Percentiles rank a stretch among this genome's conserved stretches.
These are phyloP conservation scores for Fusarium vanettenii DNA, from an alignment of 2,329 filamentous ascomycete species.

Conservation along the genomic window DNA sequence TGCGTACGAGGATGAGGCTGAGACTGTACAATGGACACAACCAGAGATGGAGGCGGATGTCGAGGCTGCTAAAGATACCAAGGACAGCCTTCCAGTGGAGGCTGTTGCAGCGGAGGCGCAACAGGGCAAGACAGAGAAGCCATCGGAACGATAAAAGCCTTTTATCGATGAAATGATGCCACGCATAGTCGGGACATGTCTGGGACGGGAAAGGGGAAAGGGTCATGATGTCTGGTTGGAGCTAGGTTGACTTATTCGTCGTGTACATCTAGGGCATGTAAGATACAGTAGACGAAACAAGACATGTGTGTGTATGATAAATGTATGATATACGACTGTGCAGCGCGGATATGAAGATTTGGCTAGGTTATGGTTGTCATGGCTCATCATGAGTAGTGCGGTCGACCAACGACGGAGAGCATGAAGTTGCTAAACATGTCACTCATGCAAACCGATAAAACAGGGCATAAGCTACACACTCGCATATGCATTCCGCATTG, in stretches of 20 bases:
- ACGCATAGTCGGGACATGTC: slow-evolving; percentile 24
- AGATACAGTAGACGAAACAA: slow-evolving; percentile 37
- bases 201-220: not conserved
- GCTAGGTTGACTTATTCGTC: slow-evolving; percentile 23
- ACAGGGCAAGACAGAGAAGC: slow-evolving; percentile 37
- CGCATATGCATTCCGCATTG: not conserved
- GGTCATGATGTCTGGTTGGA: slow-evolving; percentile 3
- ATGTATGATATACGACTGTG: not conserved
- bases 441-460: not conserved
- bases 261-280: slow-evolving; percentile 44
- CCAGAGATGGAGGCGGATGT: slow-evolving; percentile 29
- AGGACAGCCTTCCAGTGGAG: slow-evolving; percentile 21
- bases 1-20: slow-evolving; percentile 51
- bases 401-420: not conserved
- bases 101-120: slow-evolving; percentile 24
- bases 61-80: slow-evolving; percentile 21
- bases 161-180: slow-evolving; percentile 1
- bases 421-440: not conserved
- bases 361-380: not conserved
- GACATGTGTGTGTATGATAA: slow-evolving; percentile 9
- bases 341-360: not conserved
- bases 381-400: not conserved
- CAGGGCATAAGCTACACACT: not conserved
- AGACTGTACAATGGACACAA: slow-evolving; percentile 40
- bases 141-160: slow-evolving; percentile 24